Conservation (phyloP, 2,329 filamentous ascomycete genomes). For the Claviceps pusilla region DNA sequence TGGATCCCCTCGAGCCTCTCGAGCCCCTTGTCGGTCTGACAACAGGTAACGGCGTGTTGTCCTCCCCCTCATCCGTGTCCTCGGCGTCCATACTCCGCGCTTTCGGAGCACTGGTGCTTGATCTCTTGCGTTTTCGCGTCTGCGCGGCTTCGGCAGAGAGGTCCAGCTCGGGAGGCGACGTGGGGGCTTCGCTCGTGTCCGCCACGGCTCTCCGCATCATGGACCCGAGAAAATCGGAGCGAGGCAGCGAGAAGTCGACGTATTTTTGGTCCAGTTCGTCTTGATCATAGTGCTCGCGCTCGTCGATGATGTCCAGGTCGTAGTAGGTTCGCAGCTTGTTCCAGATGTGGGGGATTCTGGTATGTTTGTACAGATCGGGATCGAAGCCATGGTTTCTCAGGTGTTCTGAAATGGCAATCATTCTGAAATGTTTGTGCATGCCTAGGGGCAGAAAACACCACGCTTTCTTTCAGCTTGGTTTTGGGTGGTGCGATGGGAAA, state of each 20-base stretch:
- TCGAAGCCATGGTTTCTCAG: constrained; percentile 68
- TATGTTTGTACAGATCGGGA: constrained; percentile 57
- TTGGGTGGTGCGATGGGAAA: not conserved
- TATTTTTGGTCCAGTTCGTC: constrained; percentile 45
- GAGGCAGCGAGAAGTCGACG: constrained; percentile 50
- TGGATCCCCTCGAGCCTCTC: not conserved
- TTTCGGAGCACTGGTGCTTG: constrained; percentile 19
- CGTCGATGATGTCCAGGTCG: constrained; percentile 72
- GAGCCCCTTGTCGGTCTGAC: constrained; percentile 24
- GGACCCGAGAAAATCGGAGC: constrained; percentile 27
- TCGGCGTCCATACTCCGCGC: constrained; percentile 30
- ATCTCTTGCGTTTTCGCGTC: constrained; percentile 30
- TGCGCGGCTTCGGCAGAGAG: constrained; percentile 19
- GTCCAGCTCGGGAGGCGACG: constrained; percentile 32
- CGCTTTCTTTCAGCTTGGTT: not conserved
- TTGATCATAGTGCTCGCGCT: constrained; percentile 58
- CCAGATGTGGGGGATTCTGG: constrained; percentile 84
- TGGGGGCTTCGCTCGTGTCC: constrained; percentile 31
- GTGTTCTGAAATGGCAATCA: constrained; percentile 72
- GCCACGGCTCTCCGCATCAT: constrained; percentile 31
- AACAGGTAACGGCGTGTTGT: constrained; percentile 22
- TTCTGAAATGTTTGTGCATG: constrained; percentile 87
- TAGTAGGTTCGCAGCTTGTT: constrained; percentile 70
- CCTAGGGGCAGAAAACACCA: constrained; percentile 29
- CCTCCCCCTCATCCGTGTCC: constrained; percentile 32